phyloP scores from a whole-genome alignment of 768 basidiomycete species.

The Terana coerulea region DNA sequence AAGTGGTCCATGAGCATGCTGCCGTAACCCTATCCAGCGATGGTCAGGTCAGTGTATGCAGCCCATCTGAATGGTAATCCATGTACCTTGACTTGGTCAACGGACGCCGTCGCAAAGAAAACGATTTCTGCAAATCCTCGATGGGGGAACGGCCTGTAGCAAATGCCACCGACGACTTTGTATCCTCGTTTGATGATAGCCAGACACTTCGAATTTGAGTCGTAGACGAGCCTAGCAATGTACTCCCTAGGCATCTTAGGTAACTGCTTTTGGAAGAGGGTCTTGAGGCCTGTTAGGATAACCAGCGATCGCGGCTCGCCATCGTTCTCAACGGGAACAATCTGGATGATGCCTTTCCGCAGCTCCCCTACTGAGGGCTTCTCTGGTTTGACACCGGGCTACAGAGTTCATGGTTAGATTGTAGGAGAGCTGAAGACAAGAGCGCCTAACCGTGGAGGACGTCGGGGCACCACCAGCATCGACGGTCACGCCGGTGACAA shows the following conservation, averaged over 20 bases:
- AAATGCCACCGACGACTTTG: slow-evolving; percentile 97
- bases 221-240: slow-evolving; percentile 92
- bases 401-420: neutral
- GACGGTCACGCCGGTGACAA: slow-evolving; percentile 78
- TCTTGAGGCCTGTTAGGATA: slow-evolving; percentile 92
- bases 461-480: slow-evolving; percentile 48
- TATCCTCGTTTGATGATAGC: slow-evolving; percentile 94
- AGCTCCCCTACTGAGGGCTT: slow-evolving; percentile 81
- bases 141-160: slow-evolving; percentile 93
- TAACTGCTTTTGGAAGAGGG: slow-evolving; percentile 93
- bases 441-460: slow-evolving; percentile 43
- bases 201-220: slow-evolving; percentile 85
- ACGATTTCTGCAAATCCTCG: slow-evolving; percentile 97
- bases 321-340: slow-evolving; percentile 84
- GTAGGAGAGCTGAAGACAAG: neutral
- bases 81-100: slow-evolving; percentile 93
- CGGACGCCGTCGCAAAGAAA: slow-evolving; percentile 95
- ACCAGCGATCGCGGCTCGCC: slow-evolving; percentile 69
- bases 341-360: slow-evolving; percentile 75
- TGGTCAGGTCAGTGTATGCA: neutral
- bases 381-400: slow-evolving; percentile 60
- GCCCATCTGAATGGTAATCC: neutral
- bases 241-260: slow-evolving; percentile 99
- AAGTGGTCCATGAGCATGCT: slow-evolving; percentile 98
- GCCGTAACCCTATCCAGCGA: slow-evolving; percentile 81